Evolutionary conservation across 371 early-diverging fungal species (phyloP).

Genomic region (Mucor racemosus): DNA sequence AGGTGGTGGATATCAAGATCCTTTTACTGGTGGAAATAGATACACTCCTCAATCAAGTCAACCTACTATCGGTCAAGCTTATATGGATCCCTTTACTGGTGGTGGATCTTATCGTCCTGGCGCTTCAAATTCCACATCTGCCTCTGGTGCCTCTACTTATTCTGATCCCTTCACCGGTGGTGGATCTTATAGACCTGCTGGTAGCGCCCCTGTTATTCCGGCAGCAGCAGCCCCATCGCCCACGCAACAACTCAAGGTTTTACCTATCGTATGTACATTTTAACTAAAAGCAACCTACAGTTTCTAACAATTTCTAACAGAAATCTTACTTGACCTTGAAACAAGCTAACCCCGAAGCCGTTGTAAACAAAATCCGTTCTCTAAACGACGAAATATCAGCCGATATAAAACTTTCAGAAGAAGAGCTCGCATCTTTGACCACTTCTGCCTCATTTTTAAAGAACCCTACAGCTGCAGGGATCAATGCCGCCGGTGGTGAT

Average conservation of each 20-base stretch:
- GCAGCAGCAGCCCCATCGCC: slow-evolving; percentile 14
- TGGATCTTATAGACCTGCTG: slow-evolving; percentile 20
- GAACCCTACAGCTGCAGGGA: slow-evolving; percentile 30
- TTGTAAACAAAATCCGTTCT: slow-evolving; percentile 73
- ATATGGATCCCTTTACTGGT: slow-evolving; percentile 61
- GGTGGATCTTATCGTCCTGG: slow-evolving; percentile 27
- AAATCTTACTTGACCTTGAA: slow-evolving; percentile 65
- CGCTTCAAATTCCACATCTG: slow-evolving; percentile 3
- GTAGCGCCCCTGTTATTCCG: slow-evolving; percentile 7
- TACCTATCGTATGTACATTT: slow-evolving; percentile 29
- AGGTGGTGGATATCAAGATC: slow-evolving; percentile 66
- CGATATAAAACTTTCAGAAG: slow-evolving; percentile 29
- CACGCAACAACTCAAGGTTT: slow-evolving; percentile 17
- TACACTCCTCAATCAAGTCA: slow-evolving; percentile 45
- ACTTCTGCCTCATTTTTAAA: slow-evolving; percentile 43
- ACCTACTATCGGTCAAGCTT: slow-evolving; percentile 10
- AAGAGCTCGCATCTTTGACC: slow-evolving; percentile 45
- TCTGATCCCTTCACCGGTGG: slow-evolving; percentile 43
- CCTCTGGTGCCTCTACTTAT: slow-evolving; percentile 14
- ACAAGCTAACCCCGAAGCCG: slow-evolving; percentile 74
- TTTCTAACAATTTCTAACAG: slow-evolving; percentile 21
- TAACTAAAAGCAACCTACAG: no score
- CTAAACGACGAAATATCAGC: slow-evolving; percentile 56
- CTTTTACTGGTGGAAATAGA: slow-evolving; percentile 65
- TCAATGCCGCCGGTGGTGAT: slow-evolving; percentile 8